phyloP scores from a whole-genome alignment of 345 rosid species.

The Gynandropsis gynandra region DNA sequence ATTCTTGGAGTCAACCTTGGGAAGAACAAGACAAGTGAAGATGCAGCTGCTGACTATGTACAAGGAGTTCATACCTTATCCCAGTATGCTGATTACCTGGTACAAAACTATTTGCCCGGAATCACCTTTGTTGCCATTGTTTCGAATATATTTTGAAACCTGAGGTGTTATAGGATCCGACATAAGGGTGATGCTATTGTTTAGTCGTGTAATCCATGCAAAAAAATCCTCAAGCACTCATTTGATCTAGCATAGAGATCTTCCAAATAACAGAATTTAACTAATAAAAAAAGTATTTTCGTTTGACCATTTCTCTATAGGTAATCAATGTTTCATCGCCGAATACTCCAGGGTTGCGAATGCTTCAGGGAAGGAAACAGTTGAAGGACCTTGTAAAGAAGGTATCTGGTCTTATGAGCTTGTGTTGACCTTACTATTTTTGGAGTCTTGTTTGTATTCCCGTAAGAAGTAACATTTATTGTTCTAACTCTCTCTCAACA shows the following conservation, averaged over 20 bases:
- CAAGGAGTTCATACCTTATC: slow-evolving; percentile 97
- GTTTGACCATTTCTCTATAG: slow-evolving; percentile 34
- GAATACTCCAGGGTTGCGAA: slow-evolving; percentile 88
- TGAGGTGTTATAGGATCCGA: not conserved
- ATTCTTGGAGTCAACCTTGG: slow-evolving; percentile 98
- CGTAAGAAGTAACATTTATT: slow-evolving; percentile 7
- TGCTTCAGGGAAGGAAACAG: slow-evolving; percentile 95
- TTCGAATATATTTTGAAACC: not conserved
- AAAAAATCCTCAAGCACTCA: not conserved
- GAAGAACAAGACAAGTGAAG: slow-evolving; percentile 94
- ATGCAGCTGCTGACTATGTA: slow-evolving; percentile 89
- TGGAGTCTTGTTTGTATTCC: not conserved
- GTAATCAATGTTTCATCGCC: slow-evolving; percentile 98
- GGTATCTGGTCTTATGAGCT: slow-evolving; percentile 29
- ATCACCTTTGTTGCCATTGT: too few species aligned
- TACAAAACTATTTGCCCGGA: slow-evolving; percentile 20
- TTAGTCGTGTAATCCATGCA: not conserved
- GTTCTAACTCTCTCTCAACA: slow-evolving; percentile 16
- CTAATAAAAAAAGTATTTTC: too few species aligned
- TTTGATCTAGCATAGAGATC: not conserved
- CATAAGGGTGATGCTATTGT: not conserved
- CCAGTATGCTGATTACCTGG: slow-evolving; percentile 97
- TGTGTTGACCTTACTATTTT: not conserved
- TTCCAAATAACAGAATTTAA: too few species aligned
- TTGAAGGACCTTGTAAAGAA: slow-evolving; percentile 91